These are phyloP conservation scores for Primulina eburnea DNA, from an alignment of 257 asterid species.

Conservation along the genomic window DNA sequence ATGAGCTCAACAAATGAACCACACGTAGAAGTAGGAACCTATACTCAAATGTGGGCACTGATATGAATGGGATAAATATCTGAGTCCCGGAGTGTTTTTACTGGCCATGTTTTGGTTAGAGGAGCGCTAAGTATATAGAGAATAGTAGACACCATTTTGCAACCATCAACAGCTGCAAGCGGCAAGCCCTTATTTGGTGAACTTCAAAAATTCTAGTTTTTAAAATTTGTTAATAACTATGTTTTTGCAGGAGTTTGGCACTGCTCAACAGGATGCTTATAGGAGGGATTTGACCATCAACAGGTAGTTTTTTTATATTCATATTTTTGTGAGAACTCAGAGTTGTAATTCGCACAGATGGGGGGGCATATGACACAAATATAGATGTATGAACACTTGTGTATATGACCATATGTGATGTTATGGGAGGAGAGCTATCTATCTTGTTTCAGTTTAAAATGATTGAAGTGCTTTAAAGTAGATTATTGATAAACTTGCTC, in stretches of 20 bases:
- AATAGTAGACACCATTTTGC: background rate
- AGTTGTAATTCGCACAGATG: constrained; percentile 9
- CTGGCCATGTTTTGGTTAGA: background rate
- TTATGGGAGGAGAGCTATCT: background rate
- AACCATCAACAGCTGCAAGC: background rate
- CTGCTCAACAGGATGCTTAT: constrained; percentile 82
- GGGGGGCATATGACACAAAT: background rate
- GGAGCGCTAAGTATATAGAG: background rate
- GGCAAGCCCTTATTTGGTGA: background rate
- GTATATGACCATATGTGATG: too few relatives aligned
- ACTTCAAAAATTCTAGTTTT: background rate
- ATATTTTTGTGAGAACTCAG: background rate
- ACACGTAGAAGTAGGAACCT: too few relatives aligned
- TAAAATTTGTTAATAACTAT: background rate
- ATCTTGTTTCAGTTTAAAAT: constrained; percentile 2
- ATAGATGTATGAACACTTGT: background rate
- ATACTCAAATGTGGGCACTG: too few relatives aligned
- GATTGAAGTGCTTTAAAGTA: constrained; percentile 8
- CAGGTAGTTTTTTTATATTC: constrained; percentile 39
- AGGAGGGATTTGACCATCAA: constrained; percentile 94
- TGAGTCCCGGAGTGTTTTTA: background rate
- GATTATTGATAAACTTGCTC: constrained; percentile 16
- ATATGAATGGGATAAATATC: background rate
- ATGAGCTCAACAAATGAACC: too few relatives aligned
- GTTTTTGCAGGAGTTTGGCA: constrained; percentile 68